Evolutionary conservation across 2,329 filamentous ascomycete species (phyloP), one percentile per base, ranked within the genome.

Genomic region (Fusarium keratoplasticum): DNA sequence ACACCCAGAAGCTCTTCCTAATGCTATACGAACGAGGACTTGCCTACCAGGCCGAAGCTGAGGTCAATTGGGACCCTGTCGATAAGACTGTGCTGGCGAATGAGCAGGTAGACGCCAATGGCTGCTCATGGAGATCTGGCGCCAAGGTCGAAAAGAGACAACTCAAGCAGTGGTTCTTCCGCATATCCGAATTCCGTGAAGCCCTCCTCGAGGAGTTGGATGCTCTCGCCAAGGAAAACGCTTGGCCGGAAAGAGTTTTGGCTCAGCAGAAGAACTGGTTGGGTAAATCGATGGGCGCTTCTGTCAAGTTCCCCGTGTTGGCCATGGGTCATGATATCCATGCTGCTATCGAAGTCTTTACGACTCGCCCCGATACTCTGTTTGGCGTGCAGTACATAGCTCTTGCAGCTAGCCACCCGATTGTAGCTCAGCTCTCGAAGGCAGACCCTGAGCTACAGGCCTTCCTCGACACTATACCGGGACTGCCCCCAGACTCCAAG

Each of bases 1-100:
- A 97, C 81, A 98, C 94, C 0, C 95, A 98, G 81, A 91, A 89
- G 76, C 89, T 98, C 72, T 98, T 98, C 80, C 86, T 97, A 66
- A 90, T 93, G 83, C 87, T 98, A 6, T 88, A 93, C 80, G 86
- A 93, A 74, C 89, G 89, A 68, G 93, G 93, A 1, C 86, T 97
- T 20, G 95, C 94, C 61, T 96, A 96, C 81, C 95, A 95, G 80
- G 91, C 91, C 36, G 92, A 96, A 76, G 94, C 94, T 22, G 84
- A 95, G 71, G 95, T 97, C 76, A 98, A 98, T 82, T 98, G 94
- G 84, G 95, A 97, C 76, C 95, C 95, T 2, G 89, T 97, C 31
- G 95, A 98, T 80, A 92, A 93, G 80, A 98, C 95, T 0, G 95
- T 98, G 18, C 86, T 98, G 68, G 95, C 95, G 13, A 98, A 98